A percentile compares a stretch with the other conserved stretches of the same genome.
Conservation (phyloP, 108 stramenopile genomes). For the Nannochloropsis gaditana region DNA sequence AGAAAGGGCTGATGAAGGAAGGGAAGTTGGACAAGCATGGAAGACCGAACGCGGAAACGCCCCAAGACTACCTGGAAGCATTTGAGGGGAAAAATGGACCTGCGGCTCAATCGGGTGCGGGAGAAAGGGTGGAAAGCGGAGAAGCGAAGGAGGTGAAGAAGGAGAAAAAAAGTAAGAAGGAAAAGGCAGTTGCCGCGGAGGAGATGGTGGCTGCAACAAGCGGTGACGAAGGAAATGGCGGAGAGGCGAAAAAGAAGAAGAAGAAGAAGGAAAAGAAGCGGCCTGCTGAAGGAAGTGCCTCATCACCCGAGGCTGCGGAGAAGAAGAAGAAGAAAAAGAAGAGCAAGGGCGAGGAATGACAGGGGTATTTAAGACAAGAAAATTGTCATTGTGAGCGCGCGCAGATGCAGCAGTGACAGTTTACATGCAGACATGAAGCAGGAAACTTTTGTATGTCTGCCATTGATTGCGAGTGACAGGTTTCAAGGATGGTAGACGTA, state of each 20-base stretch:
- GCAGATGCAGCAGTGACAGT: too few relatives aligned
- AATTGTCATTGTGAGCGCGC: too few relatives aligned
- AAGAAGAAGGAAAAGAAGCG: slow-evolving; percentile 46
- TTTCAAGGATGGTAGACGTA: too few relatives aligned
- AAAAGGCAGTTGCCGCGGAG: slow-evolving; percentile 47
- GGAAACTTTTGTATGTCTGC: too few relatives aligned
- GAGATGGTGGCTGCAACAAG: background rate
- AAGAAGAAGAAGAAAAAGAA: slow-evolving; percentile 53
- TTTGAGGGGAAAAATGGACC: slow-evolving; percentile 53
- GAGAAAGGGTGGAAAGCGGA: slow-evolving; percentile 16
- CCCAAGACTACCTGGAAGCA: slow-evolving; percentile 74
- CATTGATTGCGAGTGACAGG: too few relatives aligned
- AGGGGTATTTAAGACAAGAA: too few relatives aligned
- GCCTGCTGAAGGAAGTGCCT: background rate
- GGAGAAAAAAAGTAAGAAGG: slow-evolving; percentile 34
- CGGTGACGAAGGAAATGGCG: slow-evolving; percentile 14
- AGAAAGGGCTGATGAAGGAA: slow-evolving; percentile 94
- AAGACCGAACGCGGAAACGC: slow-evolving; percentile 91
- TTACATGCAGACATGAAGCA: too few relatives aligned
- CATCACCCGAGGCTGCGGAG: slow-evolving; percentile 40
- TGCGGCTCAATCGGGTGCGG: background rate
- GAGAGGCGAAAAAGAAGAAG: slow-evolving; percentile 37
- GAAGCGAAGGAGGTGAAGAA: slow-evolving; percentile 39
- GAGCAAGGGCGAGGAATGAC: slow-evolving; percentile 32
- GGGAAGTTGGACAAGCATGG: slow-evolving; percentile 98